phyloP scores from a whole-genome alignment of 495 filamentous ascomycete genomes.

The Glonium stellatum region DNA sequence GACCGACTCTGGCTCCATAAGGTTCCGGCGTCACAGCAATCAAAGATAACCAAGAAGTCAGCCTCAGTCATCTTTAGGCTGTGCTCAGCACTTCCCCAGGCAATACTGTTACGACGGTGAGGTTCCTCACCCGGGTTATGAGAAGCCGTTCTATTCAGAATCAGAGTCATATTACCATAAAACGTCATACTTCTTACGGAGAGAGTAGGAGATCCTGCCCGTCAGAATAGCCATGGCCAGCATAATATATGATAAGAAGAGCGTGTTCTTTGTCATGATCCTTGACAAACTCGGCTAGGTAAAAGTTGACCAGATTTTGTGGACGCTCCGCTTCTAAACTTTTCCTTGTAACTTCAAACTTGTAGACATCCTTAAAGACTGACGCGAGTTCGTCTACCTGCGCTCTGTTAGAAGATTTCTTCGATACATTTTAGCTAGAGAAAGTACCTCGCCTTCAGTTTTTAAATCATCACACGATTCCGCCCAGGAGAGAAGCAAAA shows the following conservation, averaged over 20 bases:
- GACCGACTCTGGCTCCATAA: constrained; percentile 2
- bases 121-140: neutral
- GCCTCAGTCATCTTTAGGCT: constrained; percentile 2
- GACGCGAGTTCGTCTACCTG: constrained; percentile 12
- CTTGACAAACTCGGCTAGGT: constrained; percentile 9
- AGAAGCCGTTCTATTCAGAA: neutral
- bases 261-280: constrained; percentile 11
- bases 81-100: constrained; percentile 20
- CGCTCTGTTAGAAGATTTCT: neutral
- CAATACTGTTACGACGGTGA: constrained; percentile 1
- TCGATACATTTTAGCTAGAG: neutral
- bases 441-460: constrained; percentile 9
- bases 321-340: neutral
- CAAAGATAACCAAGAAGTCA: constrained; percentile 29
- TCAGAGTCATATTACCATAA: neutral
- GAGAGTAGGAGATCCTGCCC: constrained; percentile 1
- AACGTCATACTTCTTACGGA: neutral
- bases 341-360: constrained; percentile 5
- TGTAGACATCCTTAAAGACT: constrained; percentile 14
- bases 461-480: constrained; percentile 20
- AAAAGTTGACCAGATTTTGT: constrained; percentile 14
- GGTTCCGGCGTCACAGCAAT: constrained; percentile 26
- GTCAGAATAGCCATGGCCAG: constrained; percentile 20
- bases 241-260: constrained; percentile 26
- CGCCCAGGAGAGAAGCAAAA: constrained; percentile 21